Percentiles rank a stretch among this genome's conserved stretches.
These are phyloP conservation scores for Ganoderma resinaceum DNA, from an alignment of 1,284 basidiomycete genomes.

Conservation along the genomic window DNA sequence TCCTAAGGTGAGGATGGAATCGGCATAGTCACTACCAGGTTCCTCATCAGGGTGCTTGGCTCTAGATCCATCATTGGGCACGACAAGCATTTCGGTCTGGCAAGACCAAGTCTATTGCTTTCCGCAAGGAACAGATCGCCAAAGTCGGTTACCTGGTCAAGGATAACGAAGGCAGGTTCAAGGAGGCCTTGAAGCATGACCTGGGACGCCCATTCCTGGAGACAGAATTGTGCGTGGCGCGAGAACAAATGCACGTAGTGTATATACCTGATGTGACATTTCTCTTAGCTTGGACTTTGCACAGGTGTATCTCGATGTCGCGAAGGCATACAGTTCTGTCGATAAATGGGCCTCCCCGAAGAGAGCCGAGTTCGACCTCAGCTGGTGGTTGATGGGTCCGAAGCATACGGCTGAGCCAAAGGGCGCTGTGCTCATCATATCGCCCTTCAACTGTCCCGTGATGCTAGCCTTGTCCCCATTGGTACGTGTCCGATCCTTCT, in stretches of 20 bases:
- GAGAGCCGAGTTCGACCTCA: constrained; percentile 58
- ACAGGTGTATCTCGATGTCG: constrained; percentile 63
- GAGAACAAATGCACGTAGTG: background rate
- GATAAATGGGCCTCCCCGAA: constrained; percentile 73
- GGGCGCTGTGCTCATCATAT: constrained; percentile 71
- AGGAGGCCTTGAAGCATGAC: constrained; percentile 61
- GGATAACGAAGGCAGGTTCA: constrained; percentile 66
- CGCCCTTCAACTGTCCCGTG: constrained; percentile 58
- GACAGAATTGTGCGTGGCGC: constrained; percentile 53
- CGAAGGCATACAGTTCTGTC: constrained; percentile 68
- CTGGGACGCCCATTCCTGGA: constrained; percentile 65
- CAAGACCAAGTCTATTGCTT: constrained; percentile 65
- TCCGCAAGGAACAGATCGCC: constrained; percentile 71
- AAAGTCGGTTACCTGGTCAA: constrained; percentile 71
- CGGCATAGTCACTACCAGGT: no score
- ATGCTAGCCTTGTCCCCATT: constrained; percentile 59
- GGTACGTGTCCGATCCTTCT: constrained; percentile 43
- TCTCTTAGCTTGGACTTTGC: constrained; percentile 61
- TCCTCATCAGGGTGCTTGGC: background rate
- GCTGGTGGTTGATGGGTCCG: constrained; percentile 61
- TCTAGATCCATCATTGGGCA: constrained; percentile 63
- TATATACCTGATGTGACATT: background rate
- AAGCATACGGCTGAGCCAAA: constrained; percentile 77
- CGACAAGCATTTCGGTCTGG: constrained; percentile 61
- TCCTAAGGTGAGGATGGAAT: background rate